Percentiles rank a stretch among this genome's conserved stretches.
phyloP scores from a whole-genome alignment of 1,284 basidiomycete genomes.

The Moesziomyces sp. region DNA sequence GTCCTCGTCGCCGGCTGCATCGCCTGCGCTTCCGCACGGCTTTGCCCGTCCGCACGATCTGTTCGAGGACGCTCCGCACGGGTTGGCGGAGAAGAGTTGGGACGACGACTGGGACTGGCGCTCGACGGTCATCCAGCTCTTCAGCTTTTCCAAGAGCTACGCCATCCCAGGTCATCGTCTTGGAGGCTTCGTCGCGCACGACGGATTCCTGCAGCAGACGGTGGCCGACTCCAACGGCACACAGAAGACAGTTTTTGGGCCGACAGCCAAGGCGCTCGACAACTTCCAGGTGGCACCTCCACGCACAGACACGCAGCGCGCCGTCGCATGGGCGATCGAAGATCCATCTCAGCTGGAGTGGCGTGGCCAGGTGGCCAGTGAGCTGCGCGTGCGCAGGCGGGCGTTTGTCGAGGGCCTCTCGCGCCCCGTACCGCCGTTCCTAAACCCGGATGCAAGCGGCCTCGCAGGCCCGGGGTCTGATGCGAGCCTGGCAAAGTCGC shows the following conservation, averaged over 20 bases:
- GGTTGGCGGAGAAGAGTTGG: constrained; percentile 10
- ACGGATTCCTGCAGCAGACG: constrained; percentile 70
- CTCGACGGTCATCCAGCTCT: constrained; percentile 71
- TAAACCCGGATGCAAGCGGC: constrained; percentile 26
- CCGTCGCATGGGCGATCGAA: constrained; percentile 56
- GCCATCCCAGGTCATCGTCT: constrained; percentile 86
- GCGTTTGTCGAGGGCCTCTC: constrained; percentile 73
- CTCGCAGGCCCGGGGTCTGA: constrained; percentile 1
- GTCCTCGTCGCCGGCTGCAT: not conserved
- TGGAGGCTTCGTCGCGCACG: constrained; percentile 78
- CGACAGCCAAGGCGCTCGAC: constrained; percentile 77
- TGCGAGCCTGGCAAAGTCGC: constrained; percentile 18
- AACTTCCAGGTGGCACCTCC: constrained; percentile 72
- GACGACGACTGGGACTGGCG: constrained; percentile 65
- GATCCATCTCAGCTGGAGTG: constrained; percentile 69
- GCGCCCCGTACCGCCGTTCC: constrained; percentile 13
- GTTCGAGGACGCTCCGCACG: constrained; percentile 68
- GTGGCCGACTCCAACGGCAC: constrained; percentile 25
- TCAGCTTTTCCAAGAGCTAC: constrained; percentile 76
- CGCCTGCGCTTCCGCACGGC: constrained; percentile 10
- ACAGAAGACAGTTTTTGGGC: constrained; percentile 63
- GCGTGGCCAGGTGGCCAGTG: constrained; percentile 70
- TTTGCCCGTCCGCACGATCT: constrained; percentile 73
- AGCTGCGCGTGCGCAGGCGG: constrained; percentile 73
- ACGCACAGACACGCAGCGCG: constrained; percentile 42